Percentiles rank a stretch among this genome's conserved stretches.
These are phyloP conservation scores for Agarophyton chilense DNA, from an alignment of 23 red algal genomes.

Conservation along the genomic window DNA sequence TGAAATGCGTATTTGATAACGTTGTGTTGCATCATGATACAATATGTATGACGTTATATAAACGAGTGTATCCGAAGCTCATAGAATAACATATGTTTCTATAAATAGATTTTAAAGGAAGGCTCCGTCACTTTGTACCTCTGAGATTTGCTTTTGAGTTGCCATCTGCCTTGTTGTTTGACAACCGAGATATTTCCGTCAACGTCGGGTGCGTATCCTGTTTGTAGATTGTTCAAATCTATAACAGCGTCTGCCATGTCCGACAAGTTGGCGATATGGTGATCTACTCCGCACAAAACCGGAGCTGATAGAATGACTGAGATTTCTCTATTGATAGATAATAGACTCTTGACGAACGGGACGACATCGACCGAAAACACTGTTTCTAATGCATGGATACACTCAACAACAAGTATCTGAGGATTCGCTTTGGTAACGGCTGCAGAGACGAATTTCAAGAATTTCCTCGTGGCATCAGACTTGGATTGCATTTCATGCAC, in stretches of 20 bases:
- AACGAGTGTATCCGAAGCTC: conserved; percentile 86
- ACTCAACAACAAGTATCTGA: conserved; percentile 27
- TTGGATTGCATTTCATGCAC: conserved; percentile 4
- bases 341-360: conserved; percentile 20
- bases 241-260: conserved; percentile 22
- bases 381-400: conserved; percentile 35
- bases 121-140: conserved; percentile 42
- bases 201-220: conserved; percentile 34
- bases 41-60: conserved; percentile 94
- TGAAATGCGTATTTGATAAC: conserved; percentile 95
- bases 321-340: background rate
- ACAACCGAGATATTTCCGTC: conserved; percentile 27
- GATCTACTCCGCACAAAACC: conserved; percentile 33
- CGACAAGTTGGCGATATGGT: conserved; percentile 25
- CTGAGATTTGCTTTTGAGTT: background rate
- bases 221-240: conserved; percentile 38
- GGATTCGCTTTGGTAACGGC: background rate
- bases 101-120: conserved; percentile 39
- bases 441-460: background rate
- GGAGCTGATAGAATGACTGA: conserved; percentile 27
- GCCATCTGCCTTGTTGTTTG: conserved; percentile 47
- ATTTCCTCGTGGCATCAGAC: background rate
- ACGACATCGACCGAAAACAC: conserved; percentile 47
- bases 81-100: conserved; percentile 27
- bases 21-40: conserved; percentile 85